Conservation (phyloP, 768 basidiomycete species). For the Boletus subcaerulescens region DNA sequence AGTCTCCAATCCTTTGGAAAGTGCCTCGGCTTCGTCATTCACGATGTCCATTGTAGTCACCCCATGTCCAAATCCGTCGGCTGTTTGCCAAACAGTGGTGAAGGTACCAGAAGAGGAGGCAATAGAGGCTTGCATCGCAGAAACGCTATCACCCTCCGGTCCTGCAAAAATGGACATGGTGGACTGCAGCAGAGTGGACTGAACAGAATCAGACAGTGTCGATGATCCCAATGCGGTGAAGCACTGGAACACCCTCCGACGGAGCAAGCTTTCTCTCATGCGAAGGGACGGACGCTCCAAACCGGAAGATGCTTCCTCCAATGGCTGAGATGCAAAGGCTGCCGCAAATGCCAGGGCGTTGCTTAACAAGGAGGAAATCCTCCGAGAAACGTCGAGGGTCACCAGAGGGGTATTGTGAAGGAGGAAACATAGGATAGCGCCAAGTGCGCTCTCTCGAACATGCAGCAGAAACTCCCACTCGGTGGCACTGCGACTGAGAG, state of each 20-base stretch:
- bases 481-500: conserved; percentile 57
- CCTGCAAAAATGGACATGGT: conserved; percentile 81
- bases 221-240: conserved; percentile 79
- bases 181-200: conserved; percentile 75
- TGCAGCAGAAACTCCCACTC: conserved; percentile 94
- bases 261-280: conserved; percentile 78
- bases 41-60: conserved; percentile 66
- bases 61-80: conserved; percentile 91
- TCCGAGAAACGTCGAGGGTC: conserved; percentile 86
- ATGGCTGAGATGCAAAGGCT: conserved; percentile 69
- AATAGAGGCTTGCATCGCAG: conserved; percentile 88
- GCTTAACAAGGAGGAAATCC: conserved; percentile 80
- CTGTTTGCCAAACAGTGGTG: conserved; percentile 78
- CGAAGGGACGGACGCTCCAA: conserved; percentile 56
- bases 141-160: conserved; percentile 78
- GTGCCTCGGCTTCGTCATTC: conserved; percentile 39
- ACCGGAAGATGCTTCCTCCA: conserved; percentile 54
- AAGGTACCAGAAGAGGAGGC: conserved; percentile 82
- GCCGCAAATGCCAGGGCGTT: conserved; percentile 90
- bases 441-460: conserved; percentile 85
- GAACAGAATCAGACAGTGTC: conserved; percentile 79
- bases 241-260: conserved; percentile 85
- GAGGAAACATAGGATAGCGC: conserved; percentile 86
- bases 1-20: conserved; percentile 13
- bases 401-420: conserved; percentile 77